These are phyloP conservation scores for Kodamaea neixiangensis DNA, from an alignment of 805 yeast species.

Conservation along the genomic window DNA sequence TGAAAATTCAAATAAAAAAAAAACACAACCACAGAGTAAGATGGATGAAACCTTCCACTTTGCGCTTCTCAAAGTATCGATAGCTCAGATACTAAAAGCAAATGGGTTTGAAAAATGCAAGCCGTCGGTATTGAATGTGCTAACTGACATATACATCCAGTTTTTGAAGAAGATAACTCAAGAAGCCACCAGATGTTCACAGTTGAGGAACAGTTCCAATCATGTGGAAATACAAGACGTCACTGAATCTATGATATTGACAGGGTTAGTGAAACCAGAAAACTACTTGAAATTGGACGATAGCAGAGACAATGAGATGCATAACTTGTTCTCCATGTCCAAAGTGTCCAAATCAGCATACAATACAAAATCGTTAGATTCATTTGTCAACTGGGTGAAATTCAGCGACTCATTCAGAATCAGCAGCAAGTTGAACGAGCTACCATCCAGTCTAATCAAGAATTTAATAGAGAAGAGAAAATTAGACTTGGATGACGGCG, in stretches of 20 bases:
- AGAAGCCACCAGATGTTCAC: slow-evolving; percentile 53
- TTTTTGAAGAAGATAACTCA: slow-evolving; percentile 56
- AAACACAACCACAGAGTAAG: neutral
- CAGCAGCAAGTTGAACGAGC: slow-evolving; percentile 27
- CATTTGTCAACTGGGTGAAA: slow-evolving; percentile 39
- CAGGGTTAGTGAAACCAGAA: slow-evolving; percentile 63
- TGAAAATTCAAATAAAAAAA: neutral
- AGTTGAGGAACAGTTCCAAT: slow-evolving; percentile 37
- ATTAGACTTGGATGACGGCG: slow-evolving; percentile 35
- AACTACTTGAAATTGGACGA: slow-evolving; percentile 50
- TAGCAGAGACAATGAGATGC: slow-evolving; percentile 16
- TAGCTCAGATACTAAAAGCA: slow-evolving; percentile 65
- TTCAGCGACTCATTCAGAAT: slow-evolving; percentile 28
- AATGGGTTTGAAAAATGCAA: slow-evolving; percentile 82
- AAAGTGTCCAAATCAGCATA: slow-evolving; percentile 21
- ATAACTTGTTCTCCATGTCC: slow-evolving; percentile 14
- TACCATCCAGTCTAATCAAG: slow-evolving; percentile 32
- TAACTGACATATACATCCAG: slow-evolving; percentile 76
- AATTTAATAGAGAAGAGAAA: slow-evolving; percentile 41
- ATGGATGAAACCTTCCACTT: slow-evolving; percentile 46
- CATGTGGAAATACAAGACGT: slow-evolving; percentile 64
- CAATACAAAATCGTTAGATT: slow-evolving; percentile 39
- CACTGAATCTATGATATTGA: slow-evolving; percentile 64
- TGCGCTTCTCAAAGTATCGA: slow-evolving; percentile 38
- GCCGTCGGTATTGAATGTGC: slow-evolving; percentile 66